Percentiles rank a stretch among this genome's conserved stretches.
Conservation (phyloP, 2,329 filamentous ascomycete species). For the Tolypocladium inflatum region DNA sequence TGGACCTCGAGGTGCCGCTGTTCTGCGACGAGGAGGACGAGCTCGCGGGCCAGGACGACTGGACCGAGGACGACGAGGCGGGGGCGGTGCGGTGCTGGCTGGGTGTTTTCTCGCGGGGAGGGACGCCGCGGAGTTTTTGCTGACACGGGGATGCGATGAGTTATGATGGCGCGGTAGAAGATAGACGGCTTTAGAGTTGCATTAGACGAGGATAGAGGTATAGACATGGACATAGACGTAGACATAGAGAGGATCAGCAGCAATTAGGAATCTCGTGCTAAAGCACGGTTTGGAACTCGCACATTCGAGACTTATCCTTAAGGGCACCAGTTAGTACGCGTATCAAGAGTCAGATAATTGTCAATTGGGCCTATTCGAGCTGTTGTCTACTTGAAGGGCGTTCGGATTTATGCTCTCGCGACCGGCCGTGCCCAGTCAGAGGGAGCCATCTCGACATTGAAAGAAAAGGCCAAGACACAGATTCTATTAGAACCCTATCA, state of each 20-base stretch:
- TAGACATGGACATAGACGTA: background rate
- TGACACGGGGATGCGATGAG: background rate
- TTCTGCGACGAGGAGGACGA: conserved; percentile 49
- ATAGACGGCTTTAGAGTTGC: background rate
- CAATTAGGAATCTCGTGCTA: too few species aligned
- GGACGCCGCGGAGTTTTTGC: conserved; percentile 8
- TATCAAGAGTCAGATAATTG: background rate
- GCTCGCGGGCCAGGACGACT: conserved; percentile 64
- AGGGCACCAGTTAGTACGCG: too few species aligned
- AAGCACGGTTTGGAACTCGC: too few species aligned
- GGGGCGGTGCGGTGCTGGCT: conserved; percentile 57
- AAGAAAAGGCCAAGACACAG: too few species aligned
- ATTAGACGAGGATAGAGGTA: background rate
- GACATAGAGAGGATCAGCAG: too few species aligned
- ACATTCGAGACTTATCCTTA: too few species aligned
- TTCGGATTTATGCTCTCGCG: too few species aligned
- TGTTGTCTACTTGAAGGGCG: too few species aligned
- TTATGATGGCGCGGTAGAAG: background rate
- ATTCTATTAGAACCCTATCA: too few species aligned
- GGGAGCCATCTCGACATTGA: too few species aligned
- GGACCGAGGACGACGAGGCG: conserved; percentile 45
- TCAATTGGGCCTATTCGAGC: background rate
- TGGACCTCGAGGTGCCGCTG: conserved; percentile 33
- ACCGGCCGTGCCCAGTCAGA: too few species aligned
- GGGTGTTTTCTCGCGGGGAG: conserved; percentile 44